Conservation (phyloP, 176 grass and related monocot species). For the Zoysia japonica region DNA sequence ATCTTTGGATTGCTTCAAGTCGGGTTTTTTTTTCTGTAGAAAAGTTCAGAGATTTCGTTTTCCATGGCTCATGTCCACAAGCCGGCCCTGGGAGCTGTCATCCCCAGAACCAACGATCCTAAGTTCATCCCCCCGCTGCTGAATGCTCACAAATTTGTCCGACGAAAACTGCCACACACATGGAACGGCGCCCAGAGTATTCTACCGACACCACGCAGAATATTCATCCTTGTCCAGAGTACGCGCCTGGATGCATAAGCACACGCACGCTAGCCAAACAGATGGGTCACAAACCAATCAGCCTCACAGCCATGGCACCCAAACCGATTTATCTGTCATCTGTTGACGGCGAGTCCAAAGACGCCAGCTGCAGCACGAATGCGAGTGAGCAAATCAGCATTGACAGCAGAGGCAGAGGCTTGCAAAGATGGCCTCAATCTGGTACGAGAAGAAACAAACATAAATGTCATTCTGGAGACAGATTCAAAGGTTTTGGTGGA, state of each 20-base stretch:
- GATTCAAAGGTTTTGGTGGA: too few relatives aligned
- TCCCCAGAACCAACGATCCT: not conserved
- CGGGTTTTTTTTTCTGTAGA: not conserved
- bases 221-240: not conserved
- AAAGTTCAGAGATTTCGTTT: not conserved
- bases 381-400: not conserved
- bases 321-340: not conserved
- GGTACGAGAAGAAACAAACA: too few relatives aligned
- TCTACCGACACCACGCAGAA: conserved; percentile 8
- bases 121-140: not conserved
- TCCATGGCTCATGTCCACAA: not conserved
- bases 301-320: not conserved
- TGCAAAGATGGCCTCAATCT: too few relatives aligned
- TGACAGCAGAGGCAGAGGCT: too few relatives aligned
- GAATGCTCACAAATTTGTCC: not conserved
- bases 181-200: not conserved
- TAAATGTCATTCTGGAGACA: too few relatives aligned
- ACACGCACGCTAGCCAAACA: not conserved
- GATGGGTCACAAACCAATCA: not conserved
- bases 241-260: not conserved
- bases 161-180: not conserved
- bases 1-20: not conserved
- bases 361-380: not conserved
- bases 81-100: not conserved
- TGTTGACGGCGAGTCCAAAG: not conserved